Conservation (phyloP, 306 rosid species). For the Fragaria ananassa region DNA sequence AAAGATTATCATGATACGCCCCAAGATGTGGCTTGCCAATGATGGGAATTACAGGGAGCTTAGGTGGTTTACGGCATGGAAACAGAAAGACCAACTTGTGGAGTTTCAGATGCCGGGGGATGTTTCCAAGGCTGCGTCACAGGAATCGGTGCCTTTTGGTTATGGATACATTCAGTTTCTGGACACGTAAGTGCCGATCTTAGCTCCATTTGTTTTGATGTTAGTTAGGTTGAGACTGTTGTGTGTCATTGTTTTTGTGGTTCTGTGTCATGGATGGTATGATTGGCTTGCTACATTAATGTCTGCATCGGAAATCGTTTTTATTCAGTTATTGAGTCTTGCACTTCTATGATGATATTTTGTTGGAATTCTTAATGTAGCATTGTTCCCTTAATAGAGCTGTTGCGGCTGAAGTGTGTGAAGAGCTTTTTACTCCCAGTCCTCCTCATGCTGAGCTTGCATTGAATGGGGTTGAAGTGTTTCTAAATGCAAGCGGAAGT, state of each 20-base stretch:
- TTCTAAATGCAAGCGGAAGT: slow-evolving; percentile 98
- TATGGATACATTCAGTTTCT: slow-evolving; percentile 80
- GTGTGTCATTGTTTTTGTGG: not conserved
- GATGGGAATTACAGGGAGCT: slow-evolving; percentile 98
- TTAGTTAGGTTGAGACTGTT: not conserved
- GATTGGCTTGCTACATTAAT: not conserved
- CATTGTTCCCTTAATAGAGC: slow-evolving; percentile 49
- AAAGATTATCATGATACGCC: slow-evolving; percentile 76
- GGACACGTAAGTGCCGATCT: slow-evolving; percentile 70
- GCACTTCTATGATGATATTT: slow-evolving; percentile 18
- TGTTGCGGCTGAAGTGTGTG: slow-evolving; percentile 93
- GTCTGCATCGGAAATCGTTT: not conserved
- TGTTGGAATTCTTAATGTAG: slow-evolving; percentile 25
- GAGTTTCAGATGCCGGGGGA: slow-evolving; percentile 75
- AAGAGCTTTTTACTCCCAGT: slow-evolving; percentile 72
- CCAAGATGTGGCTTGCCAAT: slow-evolving; percentile 94
- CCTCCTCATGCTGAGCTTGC: slow-evolving; percentile 94
- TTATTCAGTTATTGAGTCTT: not conserved
- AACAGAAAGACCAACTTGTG: slow-evolving; percentile 60
- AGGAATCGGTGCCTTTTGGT: slow-evolving; percentile 77
- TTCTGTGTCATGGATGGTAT: not conserved
- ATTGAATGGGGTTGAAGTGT: slow-evolving; percentile 94
- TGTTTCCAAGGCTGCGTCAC: slow-evolving; percentile 61
- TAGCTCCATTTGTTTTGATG: slow-evolving; percentile 6
- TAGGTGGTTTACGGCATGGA: slow-evolving; percentile 97